Conservation (phyloP, 1,139 yeast species). For the Magnusiomyces magnusii region DNA sequence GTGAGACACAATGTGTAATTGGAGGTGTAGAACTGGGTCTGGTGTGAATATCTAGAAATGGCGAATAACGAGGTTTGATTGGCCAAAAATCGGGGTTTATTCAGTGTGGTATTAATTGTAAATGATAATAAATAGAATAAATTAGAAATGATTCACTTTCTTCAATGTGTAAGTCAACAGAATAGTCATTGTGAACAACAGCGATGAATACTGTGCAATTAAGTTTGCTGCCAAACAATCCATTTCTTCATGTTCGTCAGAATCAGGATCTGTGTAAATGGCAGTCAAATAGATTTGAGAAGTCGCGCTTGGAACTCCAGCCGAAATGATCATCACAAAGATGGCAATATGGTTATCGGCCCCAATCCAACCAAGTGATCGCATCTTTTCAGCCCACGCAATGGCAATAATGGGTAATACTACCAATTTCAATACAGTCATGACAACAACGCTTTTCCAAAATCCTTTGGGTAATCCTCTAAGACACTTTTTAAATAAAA, state of each 20-base stretch:
- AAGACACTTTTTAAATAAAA: too few relatives aligned
- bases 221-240: constrained; percentile 72
- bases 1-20: too few relatives aligned
- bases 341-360: constrained; percentile 45
- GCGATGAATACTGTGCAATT: constrained; percentile 56
- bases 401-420: constrained; percentile 57
- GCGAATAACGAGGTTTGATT: too few relatives aligned
- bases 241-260: constrained; percentile 57
- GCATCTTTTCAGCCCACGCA: constrained; percentile 45
- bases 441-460: constrained; percentile 50
- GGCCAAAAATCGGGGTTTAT: too few relatives aligned
- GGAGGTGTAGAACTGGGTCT: too few relatives aligned
- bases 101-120: neutral
- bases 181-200: constrained; percentile 54
- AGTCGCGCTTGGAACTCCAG: constrained; percentile 83
- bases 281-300: constrained; percentile 78
- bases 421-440: constrained; percentile 43
- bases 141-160: neutral
- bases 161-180: constrained; percentile 34
- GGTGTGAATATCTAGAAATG: too few relatives aligned
- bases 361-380: constrained; percentile 43
- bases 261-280: constrained; percentile 55
- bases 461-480: constrained; percentile 52
- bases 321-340: constrained; percentile 69
- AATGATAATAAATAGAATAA: neutral